Evolutionary conservation across 1,284 basidiomycete genomes (phyloP).

Genomic region (Apiotrichum porosum): DNA sequence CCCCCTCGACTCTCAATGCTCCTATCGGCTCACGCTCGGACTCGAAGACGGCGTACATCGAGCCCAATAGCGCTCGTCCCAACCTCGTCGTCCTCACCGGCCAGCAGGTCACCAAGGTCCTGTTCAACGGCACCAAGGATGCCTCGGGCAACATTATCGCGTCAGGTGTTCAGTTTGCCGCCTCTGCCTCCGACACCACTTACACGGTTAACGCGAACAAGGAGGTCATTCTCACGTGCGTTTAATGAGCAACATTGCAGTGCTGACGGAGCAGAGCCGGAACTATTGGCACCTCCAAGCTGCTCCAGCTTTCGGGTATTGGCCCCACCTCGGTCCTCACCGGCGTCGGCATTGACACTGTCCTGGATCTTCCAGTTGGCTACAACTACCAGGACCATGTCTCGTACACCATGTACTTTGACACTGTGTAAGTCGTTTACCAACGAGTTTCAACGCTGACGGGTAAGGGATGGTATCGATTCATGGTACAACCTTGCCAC

Average conservation of each 20-base stretch:
- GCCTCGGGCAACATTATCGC: constrained; percentile 53
- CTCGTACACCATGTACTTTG: constrained; percentile 34
- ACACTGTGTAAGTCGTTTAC: constrained; percentile 16
- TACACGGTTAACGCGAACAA: constrained; percentile 9
- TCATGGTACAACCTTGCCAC: constrained; percentile 39
- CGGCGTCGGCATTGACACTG: constrained; percentile 10
- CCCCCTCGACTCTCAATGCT: constrained; percentile 63
- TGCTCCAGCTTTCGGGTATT: constrained; percentile 7
- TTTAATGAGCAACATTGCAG: neutral
- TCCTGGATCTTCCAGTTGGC: constrained; percentile 15
- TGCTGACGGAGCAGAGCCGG: neutral
- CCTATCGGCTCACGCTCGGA: constrained; percentile 62
- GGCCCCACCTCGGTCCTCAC: neutral
- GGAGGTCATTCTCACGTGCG: constrained; percentile 17
- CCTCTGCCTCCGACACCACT: constrained; percentile 31
- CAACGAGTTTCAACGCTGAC: no score
- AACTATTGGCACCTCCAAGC: constrained; percentile 2
- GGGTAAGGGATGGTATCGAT: constrained; percentile 5
- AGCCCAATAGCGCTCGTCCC: constrained; percentile 56
- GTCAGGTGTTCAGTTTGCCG: constrained; percentile 57
- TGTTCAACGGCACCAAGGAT: constrained; percentile 56
- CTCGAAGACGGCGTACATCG: constrained; percentile 61
- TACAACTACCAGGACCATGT: constrained; percentile 25
- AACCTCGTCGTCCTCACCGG: constrained; percentile 61
- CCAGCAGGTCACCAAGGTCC: constrained; percentile 59